Percentiles rank a stretch among this genome's conserved stretches.
Conservation (phyloP, 202 grass and related monocot genomes). For the Cymbopogon flexuosus region DNA sequence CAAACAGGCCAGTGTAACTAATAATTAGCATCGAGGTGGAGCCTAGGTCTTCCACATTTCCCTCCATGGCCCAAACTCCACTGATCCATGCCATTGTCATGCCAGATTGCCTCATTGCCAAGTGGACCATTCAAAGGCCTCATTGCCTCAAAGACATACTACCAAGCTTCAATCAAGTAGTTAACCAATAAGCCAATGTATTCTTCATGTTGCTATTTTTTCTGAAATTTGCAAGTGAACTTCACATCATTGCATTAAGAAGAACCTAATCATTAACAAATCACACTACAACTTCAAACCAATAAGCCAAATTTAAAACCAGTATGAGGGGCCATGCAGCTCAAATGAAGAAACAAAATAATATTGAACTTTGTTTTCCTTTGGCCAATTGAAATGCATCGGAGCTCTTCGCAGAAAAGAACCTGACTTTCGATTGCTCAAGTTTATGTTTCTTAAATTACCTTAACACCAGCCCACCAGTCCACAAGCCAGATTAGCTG, state of each 20-base stretch:
- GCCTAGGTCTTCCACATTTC: neutral
- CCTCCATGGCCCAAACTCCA: neutral
- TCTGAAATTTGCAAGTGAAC: neutral
- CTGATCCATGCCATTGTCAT: neutral
- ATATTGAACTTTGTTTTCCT: neutral
- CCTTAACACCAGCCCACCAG: constrained; percentile 88
- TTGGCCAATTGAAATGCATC: neutral
- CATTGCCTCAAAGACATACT: neutral
- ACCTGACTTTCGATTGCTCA: neutral
- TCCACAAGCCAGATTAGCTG: constrained; percentile 80
- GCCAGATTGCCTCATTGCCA: neutral
- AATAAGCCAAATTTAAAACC: neutral
- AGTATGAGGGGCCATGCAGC: neutral
- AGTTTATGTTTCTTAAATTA: constrained; percentile 11
- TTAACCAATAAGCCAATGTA: neutral
- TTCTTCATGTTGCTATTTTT: neutral
- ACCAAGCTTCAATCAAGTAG: neutral
- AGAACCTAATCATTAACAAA: neutral
- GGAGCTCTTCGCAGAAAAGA: neutral
- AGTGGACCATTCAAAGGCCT: neutral
- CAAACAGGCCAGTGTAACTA: neutral
- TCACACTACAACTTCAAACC: neutral
- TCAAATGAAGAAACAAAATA: neutral
- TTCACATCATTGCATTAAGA: neutral
- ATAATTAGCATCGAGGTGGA: neutral